Evolutionary conservation across 2,329 filamentous ascomycete species (phyloP), one percentile per base, ranked within the genome.

Genomic region (Botryotinia globosa): DNA sequence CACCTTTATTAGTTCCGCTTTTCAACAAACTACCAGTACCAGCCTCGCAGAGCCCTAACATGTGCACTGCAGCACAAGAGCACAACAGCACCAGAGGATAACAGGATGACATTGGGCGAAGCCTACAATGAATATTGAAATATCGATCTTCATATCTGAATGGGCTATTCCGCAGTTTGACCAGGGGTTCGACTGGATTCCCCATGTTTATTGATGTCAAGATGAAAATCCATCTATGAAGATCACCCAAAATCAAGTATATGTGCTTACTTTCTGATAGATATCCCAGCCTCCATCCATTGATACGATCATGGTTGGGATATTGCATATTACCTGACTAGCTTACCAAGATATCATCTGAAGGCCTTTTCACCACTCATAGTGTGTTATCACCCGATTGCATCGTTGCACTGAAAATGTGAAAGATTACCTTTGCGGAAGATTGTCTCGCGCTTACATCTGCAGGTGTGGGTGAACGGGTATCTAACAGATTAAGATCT

Each of bases 131-230:
- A 32, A 54, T 20, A 56, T 67, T 39, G 20, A 67, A 67, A 67
- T 29, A 42, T n/a, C 64, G 45, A 67, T 67, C 64, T 39, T 67
- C 64, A 56, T 42, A n/a, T 56, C 65, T n/a, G 10, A 67, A 67
- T 42, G 34, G 34, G 12, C 32, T 10, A 42, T 32, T 56, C 34
- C 18, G 34, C 48, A 42, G 37, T n/a, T 56, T n/a, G 34, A 34
- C 16, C 45, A 42, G 54, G 48, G 34, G 25, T 56, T 39, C n/a
- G 10, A 42, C n/a, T 34, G 56, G 34, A 67, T 56, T n/a, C 63
- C 48, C 51, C 51, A 56, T 56, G n/a, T 56, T 56, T 14, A 29
- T 32, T 56, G 51, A 67, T 56, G 48, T 56, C 48, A 56, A 22
- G 48, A 56, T 67, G 25, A 42, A 56, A 32, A 56, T 56, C 45